Evolutionary conservation across 2,329 filamentous ascomycete species (phyloP), one percentile per base, ranked within the genome.

Genomic region (Escovopsis sp.): DNA sequence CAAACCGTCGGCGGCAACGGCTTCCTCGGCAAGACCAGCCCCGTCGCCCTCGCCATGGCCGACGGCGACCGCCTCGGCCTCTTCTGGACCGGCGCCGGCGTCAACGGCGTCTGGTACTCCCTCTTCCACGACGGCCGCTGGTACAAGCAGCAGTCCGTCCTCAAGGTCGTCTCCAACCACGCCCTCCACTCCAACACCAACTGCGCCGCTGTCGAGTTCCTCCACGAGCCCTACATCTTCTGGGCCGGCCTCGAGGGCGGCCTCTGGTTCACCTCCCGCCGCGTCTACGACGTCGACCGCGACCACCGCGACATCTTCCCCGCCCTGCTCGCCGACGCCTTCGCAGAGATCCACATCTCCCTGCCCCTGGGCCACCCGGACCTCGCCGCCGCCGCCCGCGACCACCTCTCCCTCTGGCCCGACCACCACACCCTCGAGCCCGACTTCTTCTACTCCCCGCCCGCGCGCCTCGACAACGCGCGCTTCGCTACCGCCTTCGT

Each of bases 151-250:
- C 27, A 29, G 27, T 29, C 27, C 27, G 15, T 29, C 27, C 27
- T 29, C 27, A 29, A 29, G 27, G 27, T n/a, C 27, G 15, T 29
- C 12, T 14, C n/a, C n/a, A 29, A 16, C 27, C 27, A 29, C n/a
- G 42, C 47, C 27, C 41, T 43, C 32, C 39, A 39, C 23, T 42
- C 40, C 35, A 43, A 33, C 36, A 33, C 40, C 36, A 50, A 49
- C 19, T 41, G 47, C 14, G 44, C 48, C 4, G 48, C 48, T n/a
- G 27, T 29, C 5, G 27, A 29, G 12, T 29, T 29, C 27, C 27
- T 29, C 27, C n/a, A 16, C 12, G 27, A 29, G 27, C 27, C 27
- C n/a, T 29, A 29, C 27, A 16, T 29, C 27, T 29, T 29, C 27
- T 29, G 27, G 27, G 27, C 15, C 5, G 27, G 27, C 5, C 27